A percentile compares a stretch with the other conserved stretches of the same genome.
These are phyloP conservation scores for Pyricularia sp. DNA, from an alignment of 2,329 filamentous ascomycete genomes.

Conservation along the genomic window DNA sequence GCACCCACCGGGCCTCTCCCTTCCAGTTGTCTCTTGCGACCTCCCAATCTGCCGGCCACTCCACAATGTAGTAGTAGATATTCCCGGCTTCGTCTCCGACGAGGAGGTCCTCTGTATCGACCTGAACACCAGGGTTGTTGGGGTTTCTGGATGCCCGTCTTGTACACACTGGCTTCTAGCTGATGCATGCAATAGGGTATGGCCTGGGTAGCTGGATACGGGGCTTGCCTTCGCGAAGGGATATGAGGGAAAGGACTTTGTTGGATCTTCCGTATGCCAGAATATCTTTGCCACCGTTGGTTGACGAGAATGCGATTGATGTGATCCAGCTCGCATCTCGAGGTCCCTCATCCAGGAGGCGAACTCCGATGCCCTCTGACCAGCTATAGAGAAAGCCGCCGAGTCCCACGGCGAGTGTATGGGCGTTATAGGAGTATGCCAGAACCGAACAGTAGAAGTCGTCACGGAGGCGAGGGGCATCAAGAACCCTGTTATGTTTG, in stretches of 20 bases:
- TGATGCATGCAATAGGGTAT: constrained; percentile 62
- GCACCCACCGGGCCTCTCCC: constrained; percentile 64
- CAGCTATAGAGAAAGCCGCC: constrained; percentile 72
- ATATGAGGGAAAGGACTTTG: constrained; percentile 65
- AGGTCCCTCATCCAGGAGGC: constrained; percentile 31
- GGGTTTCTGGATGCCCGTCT: constrained; percentile 38
- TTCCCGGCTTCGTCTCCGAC: constrained; percentile 75
- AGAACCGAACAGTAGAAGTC: constrained; percentile 92
- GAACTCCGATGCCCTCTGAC: constrained; percentile 64
- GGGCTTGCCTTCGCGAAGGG: constrained; percentile 43
- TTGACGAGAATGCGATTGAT: constrained; percentile 80
- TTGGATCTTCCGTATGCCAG: constrained; percentile 74
- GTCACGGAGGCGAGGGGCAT: constrained; percentile 78
- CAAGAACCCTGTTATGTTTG: constrained; percentile 49
- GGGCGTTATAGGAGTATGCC: constrained; percentile 64
- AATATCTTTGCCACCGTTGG: constrained; percentile 60
- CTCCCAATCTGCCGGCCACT: constrained; percentile 62
- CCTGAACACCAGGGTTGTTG: constrained; percentile 30
- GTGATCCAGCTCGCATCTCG: constrained; percentile 53
- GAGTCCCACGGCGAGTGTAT: constrained; percentile 73
- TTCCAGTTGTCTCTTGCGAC: constrained; percentile 55
- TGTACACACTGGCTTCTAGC: constrained; percentile 58
- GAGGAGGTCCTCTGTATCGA: constrained; percentile 68
- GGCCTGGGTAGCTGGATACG: constrained; percentile 56
- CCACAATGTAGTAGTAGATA: constrained; percentile 78